Base-by-base conservation (phyloP, 768 basidiomycete genomes). In the Imleria badia region DNA sequence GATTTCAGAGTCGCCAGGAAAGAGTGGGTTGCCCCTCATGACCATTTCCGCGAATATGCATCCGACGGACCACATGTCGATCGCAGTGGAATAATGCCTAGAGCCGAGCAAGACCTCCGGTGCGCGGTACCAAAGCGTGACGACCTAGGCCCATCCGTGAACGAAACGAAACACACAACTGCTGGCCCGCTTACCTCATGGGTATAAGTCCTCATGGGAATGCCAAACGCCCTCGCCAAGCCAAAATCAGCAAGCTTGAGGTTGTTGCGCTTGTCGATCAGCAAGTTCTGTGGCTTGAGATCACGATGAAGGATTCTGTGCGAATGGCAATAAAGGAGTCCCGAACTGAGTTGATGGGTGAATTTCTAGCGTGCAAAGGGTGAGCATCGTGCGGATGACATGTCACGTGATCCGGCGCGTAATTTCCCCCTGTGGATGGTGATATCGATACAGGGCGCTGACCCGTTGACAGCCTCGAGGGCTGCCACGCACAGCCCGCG, bases 1-100 rank as follows among this genome's bases (percentile, higher is more conserved):
- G 67, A 98, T 99, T 75, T 99, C 97, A 26, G 97, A 98, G 75
- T 99, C 97, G 6, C 97, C 97, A 22, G 97, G 96, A 81, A 99
- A 99, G 13, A 98, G 78, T 2, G 96, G 83, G 83, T 68, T 86
- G 60, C 90, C 90, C 56, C 84, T 81, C 89, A 95, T 91, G 50
- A 93, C 88, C 96, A 98, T 98, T 76, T 99, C 97, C 9, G 96
- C 96, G 66, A 97, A 93, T 69, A 99, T 98, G 67, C 95, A 98
- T 0, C 90, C 97, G 20, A 99, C 96, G n/a, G 93, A 95, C 97
- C 97, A 99, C 93, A 98, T 97, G 75, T 99, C 97, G 65, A 99
- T 91, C 3, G 94, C 92, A 3, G 97, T 99, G 15, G 93, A 88
- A 74, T 99, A 99, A 71, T 98, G 94, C 40, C 95, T 86, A 6